Percentiles rank a stretch among this genome's conserved stretches.
Evolutionary conservation across 176 grass and related monocot genomes (phyloP).

Genomic region (Lolium rigidum): DNA sequence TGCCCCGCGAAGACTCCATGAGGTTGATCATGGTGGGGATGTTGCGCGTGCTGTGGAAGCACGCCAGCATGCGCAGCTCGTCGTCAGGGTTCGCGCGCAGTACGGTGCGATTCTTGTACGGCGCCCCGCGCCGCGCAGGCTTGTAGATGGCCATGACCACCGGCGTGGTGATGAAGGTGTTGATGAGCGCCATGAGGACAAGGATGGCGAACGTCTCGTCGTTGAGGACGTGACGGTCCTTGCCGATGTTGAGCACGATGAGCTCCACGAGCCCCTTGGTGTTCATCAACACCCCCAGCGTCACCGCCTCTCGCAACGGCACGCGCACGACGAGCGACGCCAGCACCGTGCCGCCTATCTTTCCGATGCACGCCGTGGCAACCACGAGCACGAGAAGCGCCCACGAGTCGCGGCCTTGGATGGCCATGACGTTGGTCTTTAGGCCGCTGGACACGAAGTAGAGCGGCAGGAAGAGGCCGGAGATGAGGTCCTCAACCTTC

Average conservation of each 20-base stretch:
- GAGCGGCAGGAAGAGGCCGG: conserved; percentile 68
- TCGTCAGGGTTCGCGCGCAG: conserved; percentile 40
- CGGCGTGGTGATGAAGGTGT: conserved; percentile 68
- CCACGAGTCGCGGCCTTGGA: conserved; percentile 60
- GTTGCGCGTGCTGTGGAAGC: conserved; percentile 69
- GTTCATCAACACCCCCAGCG: conserved; percentile 71
- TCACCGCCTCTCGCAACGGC: conserved; percentile 45
- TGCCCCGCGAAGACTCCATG: conserved; percentile 59
- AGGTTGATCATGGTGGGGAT: conserved; percentile 75
- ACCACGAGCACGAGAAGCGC: conserved; percentile 69
- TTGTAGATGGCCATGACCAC: conserved; percentile 62
- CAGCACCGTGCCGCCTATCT: conserved; percentile 62
- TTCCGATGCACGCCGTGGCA: conserved; percentile 62
- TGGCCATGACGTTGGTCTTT: conserved; percentile 70
- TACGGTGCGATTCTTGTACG: conserved; percentile 66
- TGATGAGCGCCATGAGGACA: conserved; percentile 74
- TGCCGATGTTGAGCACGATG: conserved; percentile 71
- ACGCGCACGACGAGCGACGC: conserved; percentile 38
- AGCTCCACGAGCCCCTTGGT: conserved; percentile 77
- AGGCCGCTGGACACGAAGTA: conserved; percentile 84
- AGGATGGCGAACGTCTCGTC: conserved; percentile 74
- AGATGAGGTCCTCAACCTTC: conserved; percentile 81
- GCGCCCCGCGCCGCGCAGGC: conserved; percentile 42
- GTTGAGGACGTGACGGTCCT: conserved; percentile 66
- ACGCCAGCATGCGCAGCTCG: conserved; percentile 67